phyloP scores from a whole-genome alignment of 768 basidiomycete species.

The Nidularia sp. region DNA sequence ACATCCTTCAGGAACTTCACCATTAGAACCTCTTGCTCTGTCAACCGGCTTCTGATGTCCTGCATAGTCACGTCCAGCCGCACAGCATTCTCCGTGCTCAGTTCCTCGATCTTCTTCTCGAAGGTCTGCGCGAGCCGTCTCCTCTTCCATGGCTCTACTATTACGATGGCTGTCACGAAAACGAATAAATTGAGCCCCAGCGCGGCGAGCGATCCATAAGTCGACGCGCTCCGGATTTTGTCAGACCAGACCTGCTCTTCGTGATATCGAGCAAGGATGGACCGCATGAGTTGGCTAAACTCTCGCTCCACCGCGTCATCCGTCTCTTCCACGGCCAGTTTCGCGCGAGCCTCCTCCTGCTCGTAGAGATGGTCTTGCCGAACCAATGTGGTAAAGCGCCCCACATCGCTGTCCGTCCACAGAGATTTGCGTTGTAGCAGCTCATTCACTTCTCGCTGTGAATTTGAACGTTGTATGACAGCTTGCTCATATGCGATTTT shows the following conservation, averaged over 20 bases:
- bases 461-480: conserved; percentile 73
- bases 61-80: conserved; percentile 45
- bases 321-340: conserved; percentile 57
- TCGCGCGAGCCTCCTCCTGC: conserved; percentile 70
- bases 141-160: conserved; percentile 98
- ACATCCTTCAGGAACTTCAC: conserved; percentile 18
- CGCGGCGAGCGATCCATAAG: conserved; percentile 86
- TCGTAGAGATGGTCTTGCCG: conserved; percentile 86
- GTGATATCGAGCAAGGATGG: conserved; percentile 90
- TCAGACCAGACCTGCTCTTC: conserved; percentile 99
- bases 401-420: conserved; percentile 91
- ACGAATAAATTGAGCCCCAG: conserved; percentile 86
- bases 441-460: conserved; percentile 95
- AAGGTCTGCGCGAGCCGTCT: conserved; percentile 82
- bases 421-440: conserved; percentile 87
- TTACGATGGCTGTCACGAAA: conserved; percentile 82
- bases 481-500: conserved; percentile 78
- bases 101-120: conserved; percentile 75
- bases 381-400: conserved; percentile 85
- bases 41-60: conserved; percentile 44
- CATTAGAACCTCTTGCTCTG: conserved; percentile 36
- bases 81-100: conserved; percentile 50
- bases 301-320: conserved; percentile 84
- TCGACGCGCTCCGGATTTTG: conserved; percentile 94
- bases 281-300: conserved; percentile 83